A percentile compares a stretch with the other conserved stretches of the same genome.
phyloP scores from a whole-genome alignment of 2,329 filamentous ascomycete species.

The Neodidymelliopsis sp. region DNA sequence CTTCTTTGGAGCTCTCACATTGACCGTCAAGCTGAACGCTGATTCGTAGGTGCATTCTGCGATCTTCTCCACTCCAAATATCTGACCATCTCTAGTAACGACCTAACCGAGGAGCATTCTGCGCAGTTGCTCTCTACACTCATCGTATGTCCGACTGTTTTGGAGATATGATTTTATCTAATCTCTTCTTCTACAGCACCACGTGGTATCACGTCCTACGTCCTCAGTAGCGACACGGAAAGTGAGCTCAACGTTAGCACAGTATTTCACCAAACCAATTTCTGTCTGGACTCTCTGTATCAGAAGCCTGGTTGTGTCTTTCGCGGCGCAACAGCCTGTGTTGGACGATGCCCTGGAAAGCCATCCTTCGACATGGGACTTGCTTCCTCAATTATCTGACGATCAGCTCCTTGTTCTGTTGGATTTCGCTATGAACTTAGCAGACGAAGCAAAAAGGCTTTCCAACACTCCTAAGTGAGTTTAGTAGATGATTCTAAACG shows the following conservation, averaged over 20 bases:
- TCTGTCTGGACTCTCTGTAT: slow-evolving; percentile 71
- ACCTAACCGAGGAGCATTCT: slow-evolving; percentile 44
- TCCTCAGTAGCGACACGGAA: slow-evolving; percentile 73
- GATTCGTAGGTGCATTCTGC: slow-evolving; percentile 69
- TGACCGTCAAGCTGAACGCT: slow-evolving; percentile 94
- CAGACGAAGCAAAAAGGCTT: slow-evolving; percentile 72
- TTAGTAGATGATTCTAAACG: not conserved
- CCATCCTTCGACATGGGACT: slow-evolving; percentile 53
- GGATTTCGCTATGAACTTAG: slow-evolving; percentile 70
- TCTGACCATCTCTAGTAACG: slow-evolving; percentile 29
- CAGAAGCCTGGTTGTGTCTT: slow-evolving; percentile 67
- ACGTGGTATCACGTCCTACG: slow-evolving; percentile 45
- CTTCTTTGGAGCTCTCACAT: slow-evolving; percentile 92
- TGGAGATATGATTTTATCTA: slow-evolving; percentile 5
- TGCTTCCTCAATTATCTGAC: slow-evolving; percentile 58
- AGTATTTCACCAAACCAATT: slow-evolving; percentile 77
- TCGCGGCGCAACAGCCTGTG: slow-evolving; percentile 57
- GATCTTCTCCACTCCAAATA: not conserved
- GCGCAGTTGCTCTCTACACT: slow-evolving; percentile 47
- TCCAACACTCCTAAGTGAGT: slow-evolving; percentile 64
- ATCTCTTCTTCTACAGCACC: slow-evolving; percentile 28
- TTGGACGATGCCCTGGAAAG: slow-evolving; percentile 58
- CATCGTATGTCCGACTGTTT: slow-evolving; percentile 32
- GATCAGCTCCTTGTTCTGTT: slow-evolving; percentile 65
- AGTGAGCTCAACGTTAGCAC: slow-evolving; percentile 77